phyloP scores from a whole-genome alignment of 2,329 filamentous ascomycete species.

The Sphaerulina musiva region DNA sequence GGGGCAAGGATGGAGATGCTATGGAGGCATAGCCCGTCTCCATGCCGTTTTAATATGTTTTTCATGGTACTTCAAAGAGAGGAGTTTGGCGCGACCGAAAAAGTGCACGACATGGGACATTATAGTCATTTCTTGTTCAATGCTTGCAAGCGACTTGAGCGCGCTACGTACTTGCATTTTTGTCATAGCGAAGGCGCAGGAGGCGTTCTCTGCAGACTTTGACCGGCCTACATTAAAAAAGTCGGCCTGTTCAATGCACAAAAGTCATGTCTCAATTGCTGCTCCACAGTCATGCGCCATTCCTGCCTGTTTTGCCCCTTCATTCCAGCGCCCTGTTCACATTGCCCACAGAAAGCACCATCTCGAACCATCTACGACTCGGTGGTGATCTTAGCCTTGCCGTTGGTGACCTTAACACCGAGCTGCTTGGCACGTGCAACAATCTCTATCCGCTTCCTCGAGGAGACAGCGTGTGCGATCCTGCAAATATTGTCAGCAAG shows the following conservation, averaged over 20 bases:
- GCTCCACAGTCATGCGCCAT: slow-evolving; percentile 10
- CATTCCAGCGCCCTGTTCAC: slow-evolving; percentile 10
- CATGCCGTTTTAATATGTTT: not conserved
- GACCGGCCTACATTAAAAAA: slow-evolving; percentile 1
- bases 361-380: slow-evolving; percentile 55
- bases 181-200: slow-evolving; percentile 31
- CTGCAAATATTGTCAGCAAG: slow-evolving; percentile 47
- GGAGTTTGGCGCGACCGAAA: slow-evolving; percentile 5
- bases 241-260: slow-evolving; percentile 9
- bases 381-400: slow-evolving; percentile 97
- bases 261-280: slow-evolving; percentile 3
- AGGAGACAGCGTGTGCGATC: slow-evolving; percentile 97
- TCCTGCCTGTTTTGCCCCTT: slow-evolving; percentile 5
- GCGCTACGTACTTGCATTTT: slow-evolving; percentile 20
- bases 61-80: slow-evolving; percentile 1
- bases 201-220: slow-evolving; percentile 21
- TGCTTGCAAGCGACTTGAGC: slow-evolving; percentile 21
- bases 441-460: slow-evolving; percentile 98
- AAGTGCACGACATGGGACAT: slow-evolving; percentile 1
- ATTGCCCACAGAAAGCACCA: slow-evolving; percentile 15
- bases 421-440: slow-evolving; percentile 95
- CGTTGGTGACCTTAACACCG: slow-evolving; percentile 99
- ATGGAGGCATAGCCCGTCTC: slow-evolving; percentile 27
- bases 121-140: slow-evolving; percentile 14
- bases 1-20: slow-evolving; percentile 19